These are phyloP conservation scores for Trichoderma semiorbis DNA, from an alignment of 2,329 filamentous ascomycete species.

Conservation along the genomic window DNA sequence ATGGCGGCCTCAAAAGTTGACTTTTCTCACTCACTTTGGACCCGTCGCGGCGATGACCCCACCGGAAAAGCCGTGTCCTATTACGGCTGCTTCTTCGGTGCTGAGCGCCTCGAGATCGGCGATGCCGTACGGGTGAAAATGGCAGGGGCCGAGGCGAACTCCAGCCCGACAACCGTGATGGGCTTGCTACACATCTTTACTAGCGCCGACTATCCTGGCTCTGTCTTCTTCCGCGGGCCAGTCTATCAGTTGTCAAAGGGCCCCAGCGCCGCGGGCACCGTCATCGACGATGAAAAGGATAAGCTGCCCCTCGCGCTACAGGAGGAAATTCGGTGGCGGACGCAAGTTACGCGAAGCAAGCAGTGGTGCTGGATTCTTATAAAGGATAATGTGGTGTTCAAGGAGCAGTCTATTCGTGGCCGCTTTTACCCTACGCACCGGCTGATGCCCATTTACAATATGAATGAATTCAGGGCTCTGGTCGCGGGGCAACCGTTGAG, in stretches of 20 bases:
- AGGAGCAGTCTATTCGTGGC: constrained; percentile 48
- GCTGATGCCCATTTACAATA: constrained; percentile 49
- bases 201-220: constrained; percentile 33
- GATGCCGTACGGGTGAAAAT: constrained; percentile 49
- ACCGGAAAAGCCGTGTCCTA: constrained; percentile 36
- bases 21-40: constrained; percentile 49
- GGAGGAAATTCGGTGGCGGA: constrained; percentile 40
- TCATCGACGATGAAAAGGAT: constrained; percentile 37
- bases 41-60: constrained; percentile 30
- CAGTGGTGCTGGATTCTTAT: constrained; percentile 41
- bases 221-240: constrained; percentile 41
- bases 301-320: constrained; percentile 40
- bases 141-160: constrained; percentile 36
- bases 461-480: constrained; percentile 36
- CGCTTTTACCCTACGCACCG: constrained; percentile 57
- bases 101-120: constrained; percentile 46
- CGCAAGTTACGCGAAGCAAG: constrained; percentile 31
- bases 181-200: constrained; percentile 41
- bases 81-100: constrained; percentile 49
- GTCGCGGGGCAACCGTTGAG: constrained; percentile 39
- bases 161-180: constrained; percentile 34
- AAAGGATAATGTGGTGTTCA: constrained; percentile 44
- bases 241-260: constrained; percentile 36
- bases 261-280: constrained; percentile 25
- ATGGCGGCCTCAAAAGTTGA: constrained; percentile 48